These are phyloP conservation scores for Primulina tabacum DNA, from an alignment of 257 asterid species.

Conservation along the genomic window DNA sequence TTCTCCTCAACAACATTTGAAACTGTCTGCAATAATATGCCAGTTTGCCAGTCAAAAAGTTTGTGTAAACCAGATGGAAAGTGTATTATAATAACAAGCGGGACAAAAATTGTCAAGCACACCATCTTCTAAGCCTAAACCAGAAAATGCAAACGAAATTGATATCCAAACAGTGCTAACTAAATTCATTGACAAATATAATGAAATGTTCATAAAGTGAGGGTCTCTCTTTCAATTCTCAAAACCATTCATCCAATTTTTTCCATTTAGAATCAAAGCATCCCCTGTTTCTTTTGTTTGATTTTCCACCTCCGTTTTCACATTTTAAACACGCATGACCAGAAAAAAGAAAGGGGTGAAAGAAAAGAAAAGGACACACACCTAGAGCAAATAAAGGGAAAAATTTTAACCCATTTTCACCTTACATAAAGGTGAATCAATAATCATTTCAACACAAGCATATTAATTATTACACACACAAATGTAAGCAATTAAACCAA, in stretches of 20 bases:
- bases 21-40: slow-evolving; percentile 50
- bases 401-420: neutral
- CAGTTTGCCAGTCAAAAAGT: neutral
- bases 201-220: slow-evolving; percentile 4
- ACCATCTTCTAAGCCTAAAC: neutral
- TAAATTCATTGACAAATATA: neutral
- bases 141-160: slow-evolving; percentile 18
- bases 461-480: neutral
- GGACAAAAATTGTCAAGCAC: too few relatives aligned
- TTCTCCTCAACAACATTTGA: slow-evolving; percentile 80
- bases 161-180: neutral
- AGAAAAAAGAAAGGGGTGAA: neutral
- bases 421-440: neutral
- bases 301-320: neutral
- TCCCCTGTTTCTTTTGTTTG: neutral
- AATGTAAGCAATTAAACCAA: neutral
- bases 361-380: neutral
- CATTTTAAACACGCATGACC: neutral
- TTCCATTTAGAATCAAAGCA: neutral
- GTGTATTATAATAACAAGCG: neutral
- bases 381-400: neutral
- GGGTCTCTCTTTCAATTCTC: neutral
- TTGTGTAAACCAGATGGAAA: neutral
- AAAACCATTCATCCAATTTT: neutral
- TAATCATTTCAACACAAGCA: neutral